These are phyloP conservation scores for Apiospora pterosperma DNA, from an alignment of 2,329 filamentous ascomycete genomes.

Conservation along the genomic window DNA sequence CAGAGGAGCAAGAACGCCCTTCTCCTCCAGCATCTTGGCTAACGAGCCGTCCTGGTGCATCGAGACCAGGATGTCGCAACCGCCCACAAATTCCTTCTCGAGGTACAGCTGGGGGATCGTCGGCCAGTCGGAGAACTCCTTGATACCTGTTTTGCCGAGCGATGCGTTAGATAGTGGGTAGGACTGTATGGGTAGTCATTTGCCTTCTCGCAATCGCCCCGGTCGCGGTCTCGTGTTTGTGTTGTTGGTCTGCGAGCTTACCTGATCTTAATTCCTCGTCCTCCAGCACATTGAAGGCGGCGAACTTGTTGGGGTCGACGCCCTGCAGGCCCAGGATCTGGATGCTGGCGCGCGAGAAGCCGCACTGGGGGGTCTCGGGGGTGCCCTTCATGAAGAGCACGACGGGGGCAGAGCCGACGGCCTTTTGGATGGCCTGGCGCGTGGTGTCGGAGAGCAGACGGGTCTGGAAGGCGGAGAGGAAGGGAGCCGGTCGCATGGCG, in stretches of 20 bases:
- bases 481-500: constrained; percentile 18
- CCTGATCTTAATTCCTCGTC: constrained; percentile 81
- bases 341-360: constrained; percentile 91
- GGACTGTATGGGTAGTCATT: constrained; percentile 4
- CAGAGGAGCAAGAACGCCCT: constrained; percentile 73
- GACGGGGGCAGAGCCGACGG: constrained; percentile 81
- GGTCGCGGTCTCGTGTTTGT: no score
- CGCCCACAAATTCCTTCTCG: constrained; percentile 92
- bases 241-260: constrained; percentile 34
- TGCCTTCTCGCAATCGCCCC: neutral
- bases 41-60: constrained; percentile 98
- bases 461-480: constrained; percentile 36
- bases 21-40: constrained; percentile 87
- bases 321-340: constrained; percentile 94
- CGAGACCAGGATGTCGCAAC: constrained; percentile 93
- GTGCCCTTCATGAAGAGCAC: constrained; percentile 99
- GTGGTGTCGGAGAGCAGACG: constrained; percentile 80
- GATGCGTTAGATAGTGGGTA: neutral
- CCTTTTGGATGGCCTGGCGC: constrained; percentile 81
- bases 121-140: constrained; percentile 99
- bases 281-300: constrained; percentile 97
- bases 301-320: constrained; percentile 92
- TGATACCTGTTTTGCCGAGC: constrained; percentile 65
- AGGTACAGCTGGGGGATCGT: constrained; percentile 97
- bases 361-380: constrained; percentile 91